These are phyloP conservation scores for Lavandula angustifolia DNA, from an alignment of 257 asterid genomes.

Conservation along the genomic window DNA sequence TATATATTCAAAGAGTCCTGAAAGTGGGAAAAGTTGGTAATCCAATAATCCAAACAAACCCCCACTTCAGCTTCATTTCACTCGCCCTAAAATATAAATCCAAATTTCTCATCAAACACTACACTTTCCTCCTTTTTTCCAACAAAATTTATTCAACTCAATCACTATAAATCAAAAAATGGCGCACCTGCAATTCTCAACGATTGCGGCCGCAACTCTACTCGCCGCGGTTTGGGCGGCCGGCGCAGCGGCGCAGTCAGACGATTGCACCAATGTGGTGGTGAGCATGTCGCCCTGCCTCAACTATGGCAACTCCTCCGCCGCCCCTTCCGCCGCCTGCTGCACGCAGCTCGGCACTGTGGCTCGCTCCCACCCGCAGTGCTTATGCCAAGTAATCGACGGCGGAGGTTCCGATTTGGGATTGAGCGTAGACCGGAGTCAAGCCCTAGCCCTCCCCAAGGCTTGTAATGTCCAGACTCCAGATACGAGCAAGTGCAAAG, in stretches of 20 bases:
- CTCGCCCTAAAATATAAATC: constrained; percentile 1
- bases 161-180: constrained; percentile 25
- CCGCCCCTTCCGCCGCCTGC: constrained; percentile 59
- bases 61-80: constrained; percentile 18
- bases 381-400: constrained; percentile 65
- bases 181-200: constrained; percentile 36
- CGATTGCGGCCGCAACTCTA: constrained; percentile 32
- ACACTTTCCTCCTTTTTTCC: too few relatives aligned
- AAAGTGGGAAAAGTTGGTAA: constrained; percentile 15
- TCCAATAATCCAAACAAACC: too few relatives aligned
- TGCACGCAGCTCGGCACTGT: constrained; percentile 72
- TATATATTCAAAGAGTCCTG: constrained; percentile 12
- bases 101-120: constrained; percentile 13
- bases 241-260: constrained; percentile 53
- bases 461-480: constrained; percentile 42
- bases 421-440: constrained; percentile 59
- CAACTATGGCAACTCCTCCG: constrained; percentile 63
- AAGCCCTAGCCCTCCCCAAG: constrained; percentile 62
- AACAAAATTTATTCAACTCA: background rate
- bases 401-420: constrained; percentile 65
- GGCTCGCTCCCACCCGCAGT: constrained; percentile 60
- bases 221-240: constrained; percentile 33
- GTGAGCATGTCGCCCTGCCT: constrained; percentile 83
- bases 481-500: constrained; percentile 37
- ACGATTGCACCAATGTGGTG: constrained; percentile 64